A percentile compares a stretch with the other conserved stretches of the same genome.
phyloP scores from a whole-genome alignment of 116 monocot species.

The Cymodocea nodosa region DNA sequence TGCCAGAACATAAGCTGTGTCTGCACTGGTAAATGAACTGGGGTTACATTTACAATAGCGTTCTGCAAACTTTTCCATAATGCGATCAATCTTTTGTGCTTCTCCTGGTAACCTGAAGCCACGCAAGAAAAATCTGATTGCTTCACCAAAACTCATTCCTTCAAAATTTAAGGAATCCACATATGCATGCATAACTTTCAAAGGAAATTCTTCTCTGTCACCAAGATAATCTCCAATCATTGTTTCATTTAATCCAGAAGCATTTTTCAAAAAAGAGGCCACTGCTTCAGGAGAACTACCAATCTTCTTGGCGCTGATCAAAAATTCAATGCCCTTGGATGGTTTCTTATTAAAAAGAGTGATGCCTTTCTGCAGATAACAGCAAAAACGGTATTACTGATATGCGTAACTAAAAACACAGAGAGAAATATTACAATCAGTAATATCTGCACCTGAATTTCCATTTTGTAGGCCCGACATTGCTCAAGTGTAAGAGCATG shows the following conservation, averaged over 20 bases:
- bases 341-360: slow-evolving; percentile 95
- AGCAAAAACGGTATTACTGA: background rate
- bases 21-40: slow-evolving; percentile 85
- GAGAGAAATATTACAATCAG: background rate
- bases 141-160: slow-evolving; percentile 85
- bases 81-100: slow-evolving; percentile 98
- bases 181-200: slow-evolving; percentile 99
- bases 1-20: slow-evolving; percentile 99
- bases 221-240: slow-evolving; percentile 95
- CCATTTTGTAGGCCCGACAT: slow-evolving; percentile 73
- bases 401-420: background rate
- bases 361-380: slow-evolving; percentile 92
- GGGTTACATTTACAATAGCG: slow-evolving; percentile 98
- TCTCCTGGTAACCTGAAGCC: slow-evolving; percentile 91
- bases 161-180: slow-evolving; percentile 92
- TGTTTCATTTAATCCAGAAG: slow-evolving; percentile 74
- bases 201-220: slow-evolving; percentile 82
- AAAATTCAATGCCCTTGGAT: slow-evolving; percentile 91
- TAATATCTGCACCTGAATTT: slow-evolving; percentile 40
- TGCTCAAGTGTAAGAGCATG: slow-evolving; percentile 82
- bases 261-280: slow-evolving; percentile 65
- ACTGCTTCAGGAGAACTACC: slow-evolving; percentile 80
- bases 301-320: slow-evolving; percentile 73
- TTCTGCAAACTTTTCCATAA: slow-evolving; percentile 99
- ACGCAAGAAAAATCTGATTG: slow-evolving; percentile 76